These are phyloP conservation scores for Fusarium scirpi DNA, from an alignment of 2,329 filamentous ascomycete genomes.

Conservation along the genomic window DNA sequence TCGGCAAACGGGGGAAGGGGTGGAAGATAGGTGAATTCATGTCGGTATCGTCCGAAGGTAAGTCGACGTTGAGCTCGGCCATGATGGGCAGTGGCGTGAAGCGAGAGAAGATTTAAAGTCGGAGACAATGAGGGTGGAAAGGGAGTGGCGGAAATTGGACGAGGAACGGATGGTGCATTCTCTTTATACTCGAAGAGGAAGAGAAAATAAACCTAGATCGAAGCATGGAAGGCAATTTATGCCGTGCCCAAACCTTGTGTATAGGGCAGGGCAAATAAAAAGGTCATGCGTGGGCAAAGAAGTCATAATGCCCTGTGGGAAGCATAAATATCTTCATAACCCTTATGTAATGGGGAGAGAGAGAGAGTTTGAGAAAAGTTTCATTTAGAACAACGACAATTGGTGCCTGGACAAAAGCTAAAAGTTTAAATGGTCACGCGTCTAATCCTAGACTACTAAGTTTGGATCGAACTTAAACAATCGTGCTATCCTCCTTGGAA, in stretches of 20 bases:
- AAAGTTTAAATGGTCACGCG: fast-evolving
- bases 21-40: neutral
- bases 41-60: neutral
- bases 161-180: neutral
- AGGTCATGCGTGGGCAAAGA: too few species aligned
- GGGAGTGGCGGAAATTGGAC: neutral
- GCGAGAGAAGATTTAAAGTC: neutral
- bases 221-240: too few species aligned
- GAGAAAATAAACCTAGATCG: too few species aligned
- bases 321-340: too few species aligned
- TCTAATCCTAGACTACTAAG: neutral
- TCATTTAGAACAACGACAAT: neutral
- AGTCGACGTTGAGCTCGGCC: neutral
- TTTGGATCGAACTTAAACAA: neutral
- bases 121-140: fast-evolving
- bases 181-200: neutral
- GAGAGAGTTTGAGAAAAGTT: too few species aligned
- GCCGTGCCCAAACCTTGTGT: too few species aligned
- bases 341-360: too few species aligned
- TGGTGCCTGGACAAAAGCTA: neutral
- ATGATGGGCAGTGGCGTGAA: neutral
- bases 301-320: too few species aligned
- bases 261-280: too few species aligned
- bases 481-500: neutral
- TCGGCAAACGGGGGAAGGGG: neutral